A percentile compares a stretch with the other conserved stretches of the same genome.
Evolutionary conservation across 768 basidiomycete genomes (phyloP).

Genomic region (Pulveroboletus frians): DNA sequence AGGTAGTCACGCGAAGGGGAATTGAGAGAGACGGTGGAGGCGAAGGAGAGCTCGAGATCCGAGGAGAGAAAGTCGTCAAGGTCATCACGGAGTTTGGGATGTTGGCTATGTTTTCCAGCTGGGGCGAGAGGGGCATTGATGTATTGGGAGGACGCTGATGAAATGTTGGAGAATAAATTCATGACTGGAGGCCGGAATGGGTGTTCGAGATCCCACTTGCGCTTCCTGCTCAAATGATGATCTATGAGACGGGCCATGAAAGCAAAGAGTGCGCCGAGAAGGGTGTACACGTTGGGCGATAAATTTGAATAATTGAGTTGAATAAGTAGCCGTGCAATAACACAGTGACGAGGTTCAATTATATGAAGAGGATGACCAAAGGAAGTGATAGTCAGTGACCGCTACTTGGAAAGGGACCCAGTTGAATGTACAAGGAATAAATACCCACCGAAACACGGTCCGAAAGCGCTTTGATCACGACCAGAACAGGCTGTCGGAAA

Average conservation of each 20-base stretch:
- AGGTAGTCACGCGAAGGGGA: conserved; percentile 55
- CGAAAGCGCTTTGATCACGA: conserved; percentile 20
- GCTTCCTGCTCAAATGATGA: conserved; percentile 41
- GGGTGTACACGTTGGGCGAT: conserved; percentile 1
- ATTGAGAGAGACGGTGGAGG: conserved; percentile 74
- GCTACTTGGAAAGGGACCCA: conserved; percentile 5
- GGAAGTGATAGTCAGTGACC: conserved; percentile 12
- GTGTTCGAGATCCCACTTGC: conserved; percentile 35
- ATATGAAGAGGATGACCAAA: background rate
- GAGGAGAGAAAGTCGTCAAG: conserved; percentile 65
- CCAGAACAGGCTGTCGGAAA: conserved; percentile 23
- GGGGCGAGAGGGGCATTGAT: conserved; percentile 37
- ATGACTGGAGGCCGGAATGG: conserved; percentile 38
- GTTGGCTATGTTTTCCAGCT: conserved; percentile 46
- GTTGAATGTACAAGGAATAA: conserved; percentile 22
- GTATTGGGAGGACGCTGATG: conserved; percentile 41
- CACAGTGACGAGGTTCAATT: conserved; percentile 7
- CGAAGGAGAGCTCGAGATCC: conserved; percentile 80
- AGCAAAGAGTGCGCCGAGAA: conserved; percentile 25
- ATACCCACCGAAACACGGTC: conserved; percentile 25
- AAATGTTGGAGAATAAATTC: conserved; percentile 46
- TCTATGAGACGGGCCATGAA: conserved; percentile 41
- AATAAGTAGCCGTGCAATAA: conserved; percentile 13
- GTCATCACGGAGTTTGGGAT: conserved; percentile 43
- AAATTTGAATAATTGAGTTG: background rate